phyloP scores from a whole-genome alignment of 768 basidiomycete species.

The Lyophyllum semitale region DNA sequence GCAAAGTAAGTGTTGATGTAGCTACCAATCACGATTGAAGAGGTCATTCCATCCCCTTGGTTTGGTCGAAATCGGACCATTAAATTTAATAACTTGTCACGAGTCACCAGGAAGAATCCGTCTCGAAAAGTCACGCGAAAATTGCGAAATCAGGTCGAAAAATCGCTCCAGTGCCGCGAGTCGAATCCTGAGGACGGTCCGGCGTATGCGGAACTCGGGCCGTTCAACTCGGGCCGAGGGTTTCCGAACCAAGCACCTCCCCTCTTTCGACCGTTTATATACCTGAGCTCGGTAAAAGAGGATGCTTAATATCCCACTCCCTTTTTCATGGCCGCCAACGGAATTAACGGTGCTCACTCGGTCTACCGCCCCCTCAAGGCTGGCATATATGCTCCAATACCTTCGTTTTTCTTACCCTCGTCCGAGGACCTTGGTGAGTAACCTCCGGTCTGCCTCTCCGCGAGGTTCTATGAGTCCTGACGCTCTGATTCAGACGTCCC shows the following conservation, averaged over 20 bases:
- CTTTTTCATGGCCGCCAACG: constrained; percentile 44
- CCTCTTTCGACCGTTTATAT: constrained; percentile 22
- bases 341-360: constrained; percentile 31
- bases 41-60: too few species aligned
- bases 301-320: constrained; percentile 15
- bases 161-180: too few species aligned
- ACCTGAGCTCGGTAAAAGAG: constrained; percentile 14
- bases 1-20: too few species aligned
- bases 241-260: constrained; percentile 3
- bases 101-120: too few species aligned
- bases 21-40: too few species aligned
- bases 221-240: constrained; percentile 27
- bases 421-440: constrained; percentile 82
- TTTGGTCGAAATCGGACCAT: too few species aligned
- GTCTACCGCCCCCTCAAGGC: constrained; percentile 60
- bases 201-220: constrained; percentile 25
- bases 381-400: constrained; percentile 86
- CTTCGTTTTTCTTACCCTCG: constrained; percentile 76
- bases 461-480: constrained; percentile 7
- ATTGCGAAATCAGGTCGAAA: too few species aligned
- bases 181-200: too few species aligned
- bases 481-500: constrained; percentile 51
- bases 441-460: background rate
- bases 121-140: too few species aligned
- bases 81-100: too few species aligned